These are phyloP conservation scores for Fusarium cyanostomum DNA, from an alignment of 2,329 filamentous ascomycete species.

Conservation along the genomic window DNA sequence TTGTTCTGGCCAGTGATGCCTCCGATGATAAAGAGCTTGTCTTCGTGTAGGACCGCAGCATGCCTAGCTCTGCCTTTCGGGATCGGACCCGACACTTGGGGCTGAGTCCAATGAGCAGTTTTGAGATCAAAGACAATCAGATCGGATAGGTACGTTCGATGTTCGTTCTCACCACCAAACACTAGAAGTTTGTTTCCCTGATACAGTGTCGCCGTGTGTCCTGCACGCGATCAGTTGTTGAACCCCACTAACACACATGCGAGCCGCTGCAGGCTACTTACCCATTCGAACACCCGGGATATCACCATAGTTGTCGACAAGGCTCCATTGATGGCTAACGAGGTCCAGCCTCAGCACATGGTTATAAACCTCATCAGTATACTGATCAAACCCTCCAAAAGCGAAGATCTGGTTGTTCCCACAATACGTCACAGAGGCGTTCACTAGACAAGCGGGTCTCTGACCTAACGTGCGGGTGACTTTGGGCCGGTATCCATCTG, in stretches of 20 bases:
- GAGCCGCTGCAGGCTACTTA: conserved; percentile 52
- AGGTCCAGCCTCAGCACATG: conserved; percentile 93
- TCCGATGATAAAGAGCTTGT: conserved; percentile 94
- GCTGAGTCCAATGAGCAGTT: conserved; percentile 94
- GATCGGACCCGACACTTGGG: conserved; percentile 82
- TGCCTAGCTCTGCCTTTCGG: conserved; percentile 93
- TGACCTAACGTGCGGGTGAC: conserved; percentile 82
- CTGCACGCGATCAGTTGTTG: conserved; percentile 54
- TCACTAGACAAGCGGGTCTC: conserved; percentile 92
- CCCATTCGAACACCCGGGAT: conserved; percentile 98
- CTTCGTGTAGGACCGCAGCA: conserved; percentile 92
- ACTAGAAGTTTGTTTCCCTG: conserved; percentile 95
- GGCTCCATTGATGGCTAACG: conserved; percentile 87
- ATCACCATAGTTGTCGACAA: conserved; percentile 98
- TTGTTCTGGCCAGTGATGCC: conserved; percentile 96
- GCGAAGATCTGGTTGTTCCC: conserved; percentile 98
- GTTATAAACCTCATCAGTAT: conserved; percentile 99
- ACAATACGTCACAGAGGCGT: conserved; percentile 98
- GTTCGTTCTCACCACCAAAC: conserved; percentile 98
- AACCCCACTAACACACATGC: neutral
- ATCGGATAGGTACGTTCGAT: conserved; percentile 93
- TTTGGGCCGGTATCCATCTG: conserved; percentile 83
- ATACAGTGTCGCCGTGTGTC: conserved; percentile 94
- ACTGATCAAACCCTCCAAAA: conserved; percentile 98
- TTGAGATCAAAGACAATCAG: conserved; percentile 96